Conservation (phyloP, 768 basidiomycete genomes). For the Heimioporus sp. region DNA sequence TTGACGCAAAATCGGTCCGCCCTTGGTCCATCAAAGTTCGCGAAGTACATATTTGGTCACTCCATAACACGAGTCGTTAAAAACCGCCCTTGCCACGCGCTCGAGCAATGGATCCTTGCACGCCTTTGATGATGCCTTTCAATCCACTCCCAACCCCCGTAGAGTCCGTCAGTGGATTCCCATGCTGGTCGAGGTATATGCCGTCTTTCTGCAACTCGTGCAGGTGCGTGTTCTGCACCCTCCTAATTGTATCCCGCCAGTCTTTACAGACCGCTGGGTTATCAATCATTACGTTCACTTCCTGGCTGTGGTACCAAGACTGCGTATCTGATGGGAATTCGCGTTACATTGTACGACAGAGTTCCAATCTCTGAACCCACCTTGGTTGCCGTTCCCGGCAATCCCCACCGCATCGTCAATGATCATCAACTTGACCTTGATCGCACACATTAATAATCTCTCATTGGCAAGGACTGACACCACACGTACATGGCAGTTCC, state of each 20-base stretch:
- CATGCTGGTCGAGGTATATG: conserved; percentile 52
- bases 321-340: conserved; percentile 46
- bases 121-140: conserved; percentile 40
- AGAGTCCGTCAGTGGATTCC: conserved; percentile 38
- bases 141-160: conserved; percentile 38
- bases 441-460: background rate
- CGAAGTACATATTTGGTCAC: too few species aligned
- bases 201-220: conserved; percentile 50
- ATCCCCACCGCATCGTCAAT: conserved; percentile 66
- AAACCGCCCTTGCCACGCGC: conserved; percentile 43
- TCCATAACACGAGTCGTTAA: conserved; percentile 11
- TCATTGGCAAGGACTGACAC: background rate
- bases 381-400: conserved; percentile 70
- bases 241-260: conserved; percentile 52
- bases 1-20: too few species aligned
- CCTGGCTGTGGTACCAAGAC: conserved; percentile 71
- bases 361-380: conserved; percentile 20
- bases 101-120: conserved; percentile 41
- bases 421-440: conserved; percentile 59
- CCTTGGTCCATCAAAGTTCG: too few species aligned
- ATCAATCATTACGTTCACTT: conserved; percentile 66
- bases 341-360: conserved; percentile 3
- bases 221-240: conserved; percentile 55
- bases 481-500: conserved; percentile 60
- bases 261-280: conserved; percentile 48